phyloP scores from a whole-genome alignment of 805 yeast species.

The Priceomyces castillae region DNA sequence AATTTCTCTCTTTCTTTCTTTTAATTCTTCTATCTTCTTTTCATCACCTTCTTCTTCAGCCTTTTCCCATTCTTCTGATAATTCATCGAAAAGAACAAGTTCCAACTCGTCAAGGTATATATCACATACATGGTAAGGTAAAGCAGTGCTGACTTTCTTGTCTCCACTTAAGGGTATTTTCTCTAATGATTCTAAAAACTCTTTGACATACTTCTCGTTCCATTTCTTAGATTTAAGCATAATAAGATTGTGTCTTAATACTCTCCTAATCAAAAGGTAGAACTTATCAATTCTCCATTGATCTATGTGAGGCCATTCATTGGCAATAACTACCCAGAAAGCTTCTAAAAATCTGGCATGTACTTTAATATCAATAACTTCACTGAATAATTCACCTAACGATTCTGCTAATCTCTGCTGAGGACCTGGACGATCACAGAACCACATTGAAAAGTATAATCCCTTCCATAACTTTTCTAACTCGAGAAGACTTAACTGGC shows the following conservation, averaged over 20 bases:
- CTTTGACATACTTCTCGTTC: slow-evolving; percentile 46
- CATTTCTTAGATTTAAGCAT: slow-evolving; percentile 55
- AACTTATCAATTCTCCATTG: slow-evolving; percentile 86
- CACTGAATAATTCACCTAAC: slow-evolving; percentile 57
- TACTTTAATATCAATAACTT: slow-evolving; percentile 40
- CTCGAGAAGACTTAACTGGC: slow-evolving; percentile 50
- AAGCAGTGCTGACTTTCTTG: slow-evolving; percentile 61
- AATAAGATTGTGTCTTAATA: slow-evolving; percentile 60
- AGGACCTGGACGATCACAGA: slow-evolving; percentile 87
- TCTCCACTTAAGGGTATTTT: slow-evolving; percentile 57
- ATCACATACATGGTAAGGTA: slow-evolving; percentile 83
- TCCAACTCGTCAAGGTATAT: slow-evolving; percentile 83
- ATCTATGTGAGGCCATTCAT: slow-evolving; percentile 85
- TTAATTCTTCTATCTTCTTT: slow-evolving; percentile 14
- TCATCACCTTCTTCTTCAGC: slow-evolving; percentile 36
- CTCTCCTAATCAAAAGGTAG: slow-evolving; percentile 75
- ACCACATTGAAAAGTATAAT: slow-evolving; percentile 95
- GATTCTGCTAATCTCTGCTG: slow-evolving; percentile 81
- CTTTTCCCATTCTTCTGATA: slow-evolving; percentile 38
- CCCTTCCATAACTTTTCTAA: slow-evolving; percentile 93
- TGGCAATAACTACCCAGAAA: slow-evolving; percentile 74
- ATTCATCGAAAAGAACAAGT: slow-evolving; percentile 52
- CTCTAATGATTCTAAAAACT: slow-evolving; percentile 43
- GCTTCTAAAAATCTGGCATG: slow-evolving; percentile 59
- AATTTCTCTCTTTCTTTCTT: slow-evolving; percentile 28